Percentiles rank a stretch among this genome's conserved stretches.
phyloP scores from a whole-genome alignment of 2,329 filamentous ascomycete genomes.

The Xenosphaeropsis pyriputrescens region DNA sequence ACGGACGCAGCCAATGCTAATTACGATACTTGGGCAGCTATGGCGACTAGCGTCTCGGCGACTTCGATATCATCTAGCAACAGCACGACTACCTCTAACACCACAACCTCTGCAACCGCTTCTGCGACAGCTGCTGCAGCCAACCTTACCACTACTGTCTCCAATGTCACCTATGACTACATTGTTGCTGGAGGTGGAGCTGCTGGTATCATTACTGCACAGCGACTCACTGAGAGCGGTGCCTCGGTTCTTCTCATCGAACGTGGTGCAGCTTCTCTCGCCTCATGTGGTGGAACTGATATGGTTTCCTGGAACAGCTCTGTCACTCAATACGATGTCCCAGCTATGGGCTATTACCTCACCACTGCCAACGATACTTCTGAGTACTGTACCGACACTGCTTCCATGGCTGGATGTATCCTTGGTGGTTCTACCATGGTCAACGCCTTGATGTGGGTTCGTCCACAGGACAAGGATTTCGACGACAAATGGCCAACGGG shows the following conservation, averaged over 20 bases:
- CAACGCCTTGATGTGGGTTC: slow-evolving; percentile 52
- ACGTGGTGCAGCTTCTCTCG: slow-evolving; percentile 4
- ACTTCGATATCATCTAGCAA: too few relatives aligned
- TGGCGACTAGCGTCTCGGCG: slow-evolving; percentile 1
- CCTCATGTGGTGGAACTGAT: neutral
- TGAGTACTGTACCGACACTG: slow-evolving; percentile 26
- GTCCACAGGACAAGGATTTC: slow-evolving; percentile 46
- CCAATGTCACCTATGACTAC: slow-evolving; percentile 34
- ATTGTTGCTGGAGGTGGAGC: slow-evolving; percentile 46
- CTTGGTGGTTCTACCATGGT: slow-evolving; percentile 36
- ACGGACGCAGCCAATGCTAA: slow-evolving; percentile 2
- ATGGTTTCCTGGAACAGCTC: neutral
- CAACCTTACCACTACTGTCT: neutral
- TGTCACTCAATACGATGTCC: slow-evolving; percentile 52
- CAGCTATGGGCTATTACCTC: slow-evolving; percentile 13
- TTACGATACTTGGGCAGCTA: slow-evolving; percentile 5
- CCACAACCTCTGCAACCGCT: too few relatives aligned
- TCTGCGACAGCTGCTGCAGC: neutral
- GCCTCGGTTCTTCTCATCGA: slow-evolving; percentile 27
- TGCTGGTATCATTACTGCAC: slow-evolving; percentile 38
- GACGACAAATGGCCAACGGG: slow-evolving; percentile 49
- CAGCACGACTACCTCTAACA: too few relatives aligned
- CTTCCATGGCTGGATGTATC: slow-evolving; percentile 55
- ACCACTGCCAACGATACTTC: slow-evolving; percentile 42
- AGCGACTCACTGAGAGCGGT: slow-evolving; percentile 30